These are phyloP conservation scores for Cajanus cajan DNA, from an alignment of 306 rosid species.

Conservation along the genomic window DNA sequence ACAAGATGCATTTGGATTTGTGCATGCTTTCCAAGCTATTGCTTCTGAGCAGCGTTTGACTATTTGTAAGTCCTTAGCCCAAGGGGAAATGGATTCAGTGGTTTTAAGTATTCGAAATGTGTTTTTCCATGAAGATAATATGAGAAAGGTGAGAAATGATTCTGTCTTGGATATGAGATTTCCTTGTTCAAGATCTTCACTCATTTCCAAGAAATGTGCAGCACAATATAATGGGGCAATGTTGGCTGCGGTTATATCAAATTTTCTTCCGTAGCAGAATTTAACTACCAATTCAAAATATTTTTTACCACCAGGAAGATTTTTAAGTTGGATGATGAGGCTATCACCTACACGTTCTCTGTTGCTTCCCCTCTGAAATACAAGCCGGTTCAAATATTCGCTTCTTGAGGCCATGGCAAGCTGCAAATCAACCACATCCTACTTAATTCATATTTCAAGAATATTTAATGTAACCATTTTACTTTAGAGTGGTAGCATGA, in stretches of 20 bases:
- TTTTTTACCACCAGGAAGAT: constrained; percentile 71
- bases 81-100: constrained; percentile 59
- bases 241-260: constrained; percentile 59
- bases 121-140: constrained; percentile 78
- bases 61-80: constrained; percentile 62
- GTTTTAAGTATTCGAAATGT: constrained; percentile 63
- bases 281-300: constrained; percentile 59
- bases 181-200: constrained; percentile 61
- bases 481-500: neutral
- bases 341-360: neutral
- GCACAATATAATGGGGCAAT: constrained; percentile 63
- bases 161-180: constrained; percentile 71
- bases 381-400: constrained; percentile 67
- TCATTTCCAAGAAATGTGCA: constrained; percentile 78
- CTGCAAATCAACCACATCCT: constrained; percentile 38
- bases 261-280: constrained; percentile 82
- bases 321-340: constrained; percentile 49
- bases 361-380: constrained; percentile 48
- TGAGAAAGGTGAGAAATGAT: constrained; percentile 57
- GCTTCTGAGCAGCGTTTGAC: constrained; percentile 61
- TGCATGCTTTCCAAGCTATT: constrained; percentile 67
- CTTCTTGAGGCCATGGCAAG: constrained; percentile 79
- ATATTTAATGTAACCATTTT: neutral
- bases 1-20: constrained; percentile 38
- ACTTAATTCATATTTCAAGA: neutral